These are phyloP conservation scores for Rhizopus arrhizus DNA, from an alignment of 371 early-diverging fungal genomes.

Conservation along the genomic window DNA sequence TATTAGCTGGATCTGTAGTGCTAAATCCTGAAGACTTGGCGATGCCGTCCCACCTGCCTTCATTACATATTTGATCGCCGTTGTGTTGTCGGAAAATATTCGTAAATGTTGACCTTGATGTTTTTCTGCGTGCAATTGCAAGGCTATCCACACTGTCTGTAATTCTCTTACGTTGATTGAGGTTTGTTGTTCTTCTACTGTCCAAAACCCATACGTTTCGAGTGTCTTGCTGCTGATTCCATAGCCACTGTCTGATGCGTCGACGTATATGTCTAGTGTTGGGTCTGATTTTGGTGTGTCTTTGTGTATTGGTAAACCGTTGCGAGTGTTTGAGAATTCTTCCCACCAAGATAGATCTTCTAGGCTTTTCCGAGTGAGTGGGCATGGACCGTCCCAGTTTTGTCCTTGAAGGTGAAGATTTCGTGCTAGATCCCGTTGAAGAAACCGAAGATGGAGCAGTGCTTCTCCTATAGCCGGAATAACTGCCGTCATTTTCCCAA, in stretches of 20 bases:
- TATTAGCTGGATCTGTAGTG: slow-evolving; percentile 18
- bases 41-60: slow-evolving; percentile 20
- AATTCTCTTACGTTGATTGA: slow-evolving; percentile 30
- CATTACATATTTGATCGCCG: slow-evolving; percentile 18
- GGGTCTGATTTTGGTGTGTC: no score
- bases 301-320: slow-evolving; percentile 10
- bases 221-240: slow-evolving; percentile 1
- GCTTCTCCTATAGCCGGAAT: no score
- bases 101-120: slow-evolving; percentile 2
- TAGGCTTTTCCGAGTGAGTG: no score
- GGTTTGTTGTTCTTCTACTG: slow-evolving; percentile 1
- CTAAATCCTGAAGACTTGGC: slow-evolving; percentile 5
- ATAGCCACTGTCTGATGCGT: slow-evolving; percentile 21
- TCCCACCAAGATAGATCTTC: neutral
- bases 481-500: slow-evolving; percentile 11
- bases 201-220: slow-evolving; percentile 26
- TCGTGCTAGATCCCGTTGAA: neutral
- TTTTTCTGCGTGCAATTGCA: slow-evolving; percentile 11
- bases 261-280: slow-evolving; percentile 12
- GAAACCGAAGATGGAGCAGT: neutral
- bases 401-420: neutral
- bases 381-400: neutral
- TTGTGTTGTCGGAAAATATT: slow-evolving; percentile 16
- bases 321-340: neutral
- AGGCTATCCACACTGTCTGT: no score